Conservation (phyloP, 148 eudicot species). For the Vaccinium macrocarpon region DNA sequence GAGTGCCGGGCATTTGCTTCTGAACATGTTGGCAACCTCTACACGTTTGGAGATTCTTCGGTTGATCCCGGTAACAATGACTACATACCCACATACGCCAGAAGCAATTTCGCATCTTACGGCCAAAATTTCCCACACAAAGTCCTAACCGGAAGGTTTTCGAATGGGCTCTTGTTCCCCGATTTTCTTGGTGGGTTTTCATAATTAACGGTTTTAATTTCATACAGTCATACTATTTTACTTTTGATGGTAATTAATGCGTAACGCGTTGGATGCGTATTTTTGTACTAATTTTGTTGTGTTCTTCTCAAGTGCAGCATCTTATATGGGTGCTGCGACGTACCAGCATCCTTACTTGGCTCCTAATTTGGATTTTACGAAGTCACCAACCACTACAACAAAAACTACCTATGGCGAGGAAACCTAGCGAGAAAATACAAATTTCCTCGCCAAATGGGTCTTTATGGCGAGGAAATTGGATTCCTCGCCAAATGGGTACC, state of each 20-base stretch:
- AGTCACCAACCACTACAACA: too few relatives aligned
- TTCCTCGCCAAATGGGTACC: too few relatives aligned
- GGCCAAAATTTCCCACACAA: background rate
- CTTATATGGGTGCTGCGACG: background rate
- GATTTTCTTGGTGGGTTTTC: constrained; percentile 15
- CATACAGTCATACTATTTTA: background rate
- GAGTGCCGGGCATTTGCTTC: too few relatives aligned
- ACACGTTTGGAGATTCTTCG: constrained; percentile 15
- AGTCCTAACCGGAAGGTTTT: constrained; percentile 8
- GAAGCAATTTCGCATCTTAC: constrained; percentile 12
- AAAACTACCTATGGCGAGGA: too few relatives aligned
- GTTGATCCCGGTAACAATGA: constrained; percentile 18
- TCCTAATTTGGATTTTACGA: background rate
- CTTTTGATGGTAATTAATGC: too few relatives aligned
- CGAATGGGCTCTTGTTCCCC: constrained; percentile 12
- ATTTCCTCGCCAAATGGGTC: too few relatives aligned
- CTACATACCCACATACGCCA: background rate
- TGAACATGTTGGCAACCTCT: background rate
- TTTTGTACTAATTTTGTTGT: too few relatives aligned
- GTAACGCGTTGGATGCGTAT: too few relatives aligned
- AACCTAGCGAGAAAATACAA: too few relatives aligned
- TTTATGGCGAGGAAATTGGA: too few relatives aligned
- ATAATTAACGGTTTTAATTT: too few relatives aligned
- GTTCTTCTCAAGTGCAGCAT: background rate
- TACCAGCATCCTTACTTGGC: constrained; percentile 7